Evolutionary conservation across 2,329 filamentous ascomycete genomes (phyloP).

Genomic region (Arachnomyces sp.): DNA sequence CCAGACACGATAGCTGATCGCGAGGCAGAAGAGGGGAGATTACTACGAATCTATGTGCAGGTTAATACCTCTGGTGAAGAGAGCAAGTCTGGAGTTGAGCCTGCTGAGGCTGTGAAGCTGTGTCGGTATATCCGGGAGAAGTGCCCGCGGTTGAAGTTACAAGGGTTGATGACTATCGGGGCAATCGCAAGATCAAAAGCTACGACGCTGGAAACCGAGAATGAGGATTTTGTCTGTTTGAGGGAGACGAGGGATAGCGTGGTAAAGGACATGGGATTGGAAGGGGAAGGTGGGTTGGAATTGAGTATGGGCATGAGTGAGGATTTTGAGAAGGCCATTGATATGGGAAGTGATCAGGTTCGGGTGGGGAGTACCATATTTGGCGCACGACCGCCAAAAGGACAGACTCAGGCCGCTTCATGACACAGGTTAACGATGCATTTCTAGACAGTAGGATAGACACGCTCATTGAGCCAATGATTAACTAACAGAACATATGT

Average conservation of each 20-base stretch:
- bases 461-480: too few species aligned
- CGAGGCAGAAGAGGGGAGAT: slow-evolving; percentile 22
- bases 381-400: slow-evolving; percentile 68
- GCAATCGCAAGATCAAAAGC: slow-evolving; percentile 78
- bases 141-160: slow-evolving; percentile 64
- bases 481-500: too few species aligned
- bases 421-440: too few species aligned
- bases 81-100: slow-evolving; percentile 72
- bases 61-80: slow-evolving; percentile 90
- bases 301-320: slow-evolving; percentile 98
- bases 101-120: slow-evolving; percentile 53
- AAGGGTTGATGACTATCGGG: slow-evolving; percentile 94
- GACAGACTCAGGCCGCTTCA: slow-evolving; percentile 59
- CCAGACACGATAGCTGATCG: slow-evolving; percentile 29
- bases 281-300: slow-evolving; percentile 52
- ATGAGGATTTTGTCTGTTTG: slow-evolving; percentile 76
- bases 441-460: too few species aligned
- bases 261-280: slow-evolving; percentile 49
- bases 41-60: slow-evolving; percentile 74
- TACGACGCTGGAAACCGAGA: slow-evolving; percentile 66
- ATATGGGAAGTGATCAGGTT: slow-evolving; percentile 78
- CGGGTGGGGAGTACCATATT: slow-evolving; percentile 92
- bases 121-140: slow-evolving; percentile 61
- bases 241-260: slow-evolving; percentile 63
- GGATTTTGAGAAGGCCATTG: slow-evolving; percentile 85